Evolutionary conservation across 768 basidiomycete genomes (phyloP).

Genomic region (Rhizopogon vulgaris): DNA sequence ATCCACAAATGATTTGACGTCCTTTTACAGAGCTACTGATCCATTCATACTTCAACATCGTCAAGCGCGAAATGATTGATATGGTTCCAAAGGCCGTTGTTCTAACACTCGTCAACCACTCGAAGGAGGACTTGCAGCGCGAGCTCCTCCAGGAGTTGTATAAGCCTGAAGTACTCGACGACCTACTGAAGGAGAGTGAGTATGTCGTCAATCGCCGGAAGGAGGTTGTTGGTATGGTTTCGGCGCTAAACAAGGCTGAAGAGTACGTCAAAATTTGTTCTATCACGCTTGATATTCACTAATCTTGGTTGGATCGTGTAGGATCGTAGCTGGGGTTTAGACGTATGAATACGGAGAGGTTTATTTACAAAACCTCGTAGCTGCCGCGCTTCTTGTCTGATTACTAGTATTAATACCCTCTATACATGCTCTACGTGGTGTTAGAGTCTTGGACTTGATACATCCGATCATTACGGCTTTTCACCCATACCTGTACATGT

Average conservation of each 20-base stretch:
- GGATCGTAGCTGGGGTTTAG: conserved; percentile 63
- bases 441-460: conserved; percentile 4
- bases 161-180: conserved; percentile 93
- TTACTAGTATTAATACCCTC: conserved; percentile 25
- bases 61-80: conserved; percentile 99
- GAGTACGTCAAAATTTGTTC: conserved; percentile 41
- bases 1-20: conserved; percentile 1
- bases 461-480: not conserved
- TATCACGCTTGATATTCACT: conserved; percentile 6
- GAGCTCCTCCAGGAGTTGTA: conserved; percentile 95
- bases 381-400: conserved; percentile 7
- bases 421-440: conserved; percentile 12
- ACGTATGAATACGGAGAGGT: not conserved
- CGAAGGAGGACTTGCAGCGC: conserved; percentile 92
- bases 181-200: conserved; percentile 92
- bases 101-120: conserved; percentile 82
- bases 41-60: conserved; percentile 95
- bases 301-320: conserved; percentile 15
- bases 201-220: conserved; percentile 84
- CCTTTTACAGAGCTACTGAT: conserved; percentile 76
- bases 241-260: conserved; percentile 94
- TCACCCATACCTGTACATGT: too few relatives aligned
- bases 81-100: conserved; percentile 98
- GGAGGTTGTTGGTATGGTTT: conserved; percentile 90
- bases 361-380: not conserved